Conservation (phyloP, 441 rosid genomes). For the Codiaeum variegatum region DNA sequence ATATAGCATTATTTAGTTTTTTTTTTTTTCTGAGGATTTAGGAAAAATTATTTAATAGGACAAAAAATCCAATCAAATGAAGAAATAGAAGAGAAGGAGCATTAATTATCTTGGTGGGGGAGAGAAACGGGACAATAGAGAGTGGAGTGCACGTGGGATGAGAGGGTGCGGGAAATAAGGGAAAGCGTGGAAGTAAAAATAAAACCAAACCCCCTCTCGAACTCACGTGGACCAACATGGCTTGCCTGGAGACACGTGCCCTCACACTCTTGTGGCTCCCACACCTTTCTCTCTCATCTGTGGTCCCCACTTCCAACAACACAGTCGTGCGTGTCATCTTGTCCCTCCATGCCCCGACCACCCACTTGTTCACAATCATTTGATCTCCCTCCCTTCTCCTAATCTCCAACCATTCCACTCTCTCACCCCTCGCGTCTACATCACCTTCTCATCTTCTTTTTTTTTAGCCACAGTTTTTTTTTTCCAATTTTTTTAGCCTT, state of each 20-base stretch:
- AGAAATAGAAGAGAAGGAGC: not conserved
- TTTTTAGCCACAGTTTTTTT: too few species aligned
- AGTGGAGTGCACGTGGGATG: conserved; percentile 50
- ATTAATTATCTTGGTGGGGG: not conserved
- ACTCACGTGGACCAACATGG: conserved; percentile 78
- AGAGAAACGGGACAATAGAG: conserved; percentile 28
- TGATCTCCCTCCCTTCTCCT: conserved; percentile 20
- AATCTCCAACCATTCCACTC: not conserved
- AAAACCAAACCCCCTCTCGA: not conserved
- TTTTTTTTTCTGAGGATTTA: too few species aligned
- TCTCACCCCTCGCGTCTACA: not conserved
- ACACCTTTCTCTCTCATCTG: not conserved
- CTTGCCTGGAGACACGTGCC: conserved; percentile 58
- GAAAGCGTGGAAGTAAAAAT: conserved; percentile 30
- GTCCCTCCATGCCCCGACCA: conserved; percentile 65
- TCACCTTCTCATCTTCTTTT: not conserved
- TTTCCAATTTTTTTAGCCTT: too few species aligned
- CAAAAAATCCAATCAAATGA: too few species aligned
- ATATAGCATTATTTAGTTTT: too few species aligned
- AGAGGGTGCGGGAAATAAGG: conserved; percentile 29
- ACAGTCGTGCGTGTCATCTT: conserved; percentile 46
- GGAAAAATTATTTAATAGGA: too few species aligned
- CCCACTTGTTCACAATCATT: conserved; percentile 53
- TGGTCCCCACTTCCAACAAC: conserved; percentile 24
- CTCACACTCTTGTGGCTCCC: conserved; percentile 17